These are phyloP conservation scores for Trifolium pratense DNA, from an alignment of 306 rosid species.

Conservation along the genomic window DNA sequence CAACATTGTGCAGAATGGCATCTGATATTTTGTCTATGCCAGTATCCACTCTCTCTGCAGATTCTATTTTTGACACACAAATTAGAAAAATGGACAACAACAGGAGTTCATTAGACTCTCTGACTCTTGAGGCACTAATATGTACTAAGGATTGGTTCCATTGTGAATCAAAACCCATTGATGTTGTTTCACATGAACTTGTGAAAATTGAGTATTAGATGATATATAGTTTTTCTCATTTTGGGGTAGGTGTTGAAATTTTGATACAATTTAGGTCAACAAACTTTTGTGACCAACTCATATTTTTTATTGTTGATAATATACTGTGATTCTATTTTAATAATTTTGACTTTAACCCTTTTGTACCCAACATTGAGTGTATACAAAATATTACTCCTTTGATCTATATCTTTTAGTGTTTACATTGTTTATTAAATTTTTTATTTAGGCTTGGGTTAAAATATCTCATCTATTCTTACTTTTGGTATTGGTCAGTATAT, in stretches of 20 bases:
- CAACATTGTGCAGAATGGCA: slow-evolving; percentile 81
- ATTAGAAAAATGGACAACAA: slow-evolving; percentile 68
- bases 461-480: neutral
- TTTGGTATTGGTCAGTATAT: neutral
- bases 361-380: slow-evolving; percentile 18
- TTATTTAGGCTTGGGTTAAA: neutral
- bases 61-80: slow-evolving; percentile 68
- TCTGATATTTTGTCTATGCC: slow-evolving; percentile 84
- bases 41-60: slow-evolving; percentile 68
- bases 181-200: slow-evolving; percentile 53
- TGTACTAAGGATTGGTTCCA: slow-evolving; percentile 89
- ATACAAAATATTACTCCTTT: neutral
- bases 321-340: slow-evolving; percentile 29
- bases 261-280: slow-evolving; percentile 37
- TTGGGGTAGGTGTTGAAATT: slow-evolving; percentile 35
- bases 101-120: slow-evolving; percentile 60
- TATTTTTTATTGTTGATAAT: slow-evolving; percentile 40
- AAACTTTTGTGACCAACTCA: slow-evolving; percentile 17
- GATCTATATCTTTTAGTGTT: neutral
- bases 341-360: neutral
- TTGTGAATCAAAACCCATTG: slow-evolving; percentile 51
- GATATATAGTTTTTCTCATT: slow-evolving; percentile 28
- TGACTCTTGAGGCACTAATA: slow-evolving; percentile 77
- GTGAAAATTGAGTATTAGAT: slow-evolving; percentile 59
- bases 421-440: neutral